A percentile compares a stretch with the other conserved stretches of the same genome.
Conservation (phyloP, 2,329 filamentous ascomycete genomes). For the Purpureocillium takamizusanense region DNA sequence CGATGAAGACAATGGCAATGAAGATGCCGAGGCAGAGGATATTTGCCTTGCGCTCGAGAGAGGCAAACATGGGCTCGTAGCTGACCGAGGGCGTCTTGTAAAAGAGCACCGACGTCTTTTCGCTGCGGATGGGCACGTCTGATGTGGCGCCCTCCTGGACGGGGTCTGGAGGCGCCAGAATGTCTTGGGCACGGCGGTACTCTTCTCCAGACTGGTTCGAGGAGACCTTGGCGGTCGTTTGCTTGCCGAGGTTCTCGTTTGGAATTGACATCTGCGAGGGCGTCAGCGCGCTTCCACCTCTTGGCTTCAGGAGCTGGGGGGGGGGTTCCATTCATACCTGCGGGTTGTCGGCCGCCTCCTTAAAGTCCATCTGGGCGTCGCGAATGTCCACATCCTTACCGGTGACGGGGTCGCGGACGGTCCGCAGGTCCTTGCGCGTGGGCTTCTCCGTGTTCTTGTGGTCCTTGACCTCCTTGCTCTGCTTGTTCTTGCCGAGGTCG, state of each 20-base stretch:
- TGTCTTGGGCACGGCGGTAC: conserved; percentile 78
- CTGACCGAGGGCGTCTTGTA: conserved; percentile 86
- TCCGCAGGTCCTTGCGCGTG: conserved; percentile 47
- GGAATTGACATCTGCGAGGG: conserved; percentile 64
- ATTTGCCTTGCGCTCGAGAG: conserved; percentile 66
- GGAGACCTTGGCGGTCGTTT: conserved; percentile 63
- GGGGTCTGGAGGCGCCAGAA: conserved; percentile 85
- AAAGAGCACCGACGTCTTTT: conserved; percentile 94
- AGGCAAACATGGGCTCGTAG: conserved; percentile 79
- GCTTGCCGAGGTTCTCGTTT: conserved; percentile 77
- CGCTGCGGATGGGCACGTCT: conserved; percentile 90
- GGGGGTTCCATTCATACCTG: conserved; percentile 33
- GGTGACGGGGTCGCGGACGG: conserved; percentile 80
- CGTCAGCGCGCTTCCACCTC: conserved; percentile 1
- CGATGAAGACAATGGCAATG: conserved; percentile 64
- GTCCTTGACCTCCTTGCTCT: conserved; percentile 27
- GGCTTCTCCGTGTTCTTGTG: conserved; percentile 29
- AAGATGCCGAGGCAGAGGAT: conserved; percentile 63
- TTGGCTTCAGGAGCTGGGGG: no score
- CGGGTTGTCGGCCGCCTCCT: conserved; percentile 64
- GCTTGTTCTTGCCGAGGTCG: conserved; percentile 29
- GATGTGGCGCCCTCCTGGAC: conserved; percentile 74
- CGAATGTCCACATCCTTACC: conserved; percentile 80
- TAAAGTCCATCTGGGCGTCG: conserved; percentile 62
- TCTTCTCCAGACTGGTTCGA: conserved; percentile 64